Evolutionary conservation across 352 stramenopile species (phyloP).

Genomic region (Phytophthora pini): DNA sequence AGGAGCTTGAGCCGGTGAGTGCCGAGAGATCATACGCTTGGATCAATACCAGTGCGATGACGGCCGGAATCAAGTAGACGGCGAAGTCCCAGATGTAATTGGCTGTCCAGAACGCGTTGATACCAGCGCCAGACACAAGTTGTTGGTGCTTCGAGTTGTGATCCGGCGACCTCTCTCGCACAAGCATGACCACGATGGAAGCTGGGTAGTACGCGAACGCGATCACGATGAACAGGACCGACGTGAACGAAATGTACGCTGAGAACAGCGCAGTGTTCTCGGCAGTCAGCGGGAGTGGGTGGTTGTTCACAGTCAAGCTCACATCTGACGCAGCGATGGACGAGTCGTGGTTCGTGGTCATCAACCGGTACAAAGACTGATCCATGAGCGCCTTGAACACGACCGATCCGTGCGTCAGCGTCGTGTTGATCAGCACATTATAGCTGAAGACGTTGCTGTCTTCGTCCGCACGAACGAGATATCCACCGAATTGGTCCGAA

Average conservation of each 20-base stretch:
- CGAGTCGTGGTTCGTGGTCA: conserved; percentile 28
- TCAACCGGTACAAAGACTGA: conserved; percentile 48
- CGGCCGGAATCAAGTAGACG: conserved; percentile 79
- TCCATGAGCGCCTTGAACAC: conserved; percentile 68
- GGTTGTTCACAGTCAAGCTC: conserved; percentile 49
- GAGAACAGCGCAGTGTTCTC: conserved; percentile 49
- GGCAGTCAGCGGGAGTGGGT: conserved; percentile 56
- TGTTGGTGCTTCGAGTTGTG: conserved; percentile 96
- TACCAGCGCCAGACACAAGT: conserved; percentile 93
- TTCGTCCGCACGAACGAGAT: conserved; percentile 36
- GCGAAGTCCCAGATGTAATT: conserved; percentile 93
- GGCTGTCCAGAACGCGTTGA: conserved; percentile 95
- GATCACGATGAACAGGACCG: conserved; percentile 82
- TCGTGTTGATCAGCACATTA: conserved; percentile 60
- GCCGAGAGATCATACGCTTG: conserved; percentile 43
- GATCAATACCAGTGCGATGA: conserved; percentile 44
- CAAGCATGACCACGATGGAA: conserved; percentile 92
- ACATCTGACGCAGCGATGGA: conserved; percentile 13
- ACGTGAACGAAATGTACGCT: conserved; percentile 56
- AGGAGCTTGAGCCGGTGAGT: conserved; percentile 20
- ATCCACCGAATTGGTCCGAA: conserved; percentile 46
- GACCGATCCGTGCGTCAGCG: conserved; percentile 40
- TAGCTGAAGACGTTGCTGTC: conserved; percentile 47
- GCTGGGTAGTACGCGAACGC: conserved; percentile 92
- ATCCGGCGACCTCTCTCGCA: conserved; percentile 90